Percentiles rank a stretch among this genome's conserved stretches.
These are phyloP conservation scores for Lablab purpureus DNA, from an alignment of 306 rosid species.

Conservation along the genomic window DNA sequence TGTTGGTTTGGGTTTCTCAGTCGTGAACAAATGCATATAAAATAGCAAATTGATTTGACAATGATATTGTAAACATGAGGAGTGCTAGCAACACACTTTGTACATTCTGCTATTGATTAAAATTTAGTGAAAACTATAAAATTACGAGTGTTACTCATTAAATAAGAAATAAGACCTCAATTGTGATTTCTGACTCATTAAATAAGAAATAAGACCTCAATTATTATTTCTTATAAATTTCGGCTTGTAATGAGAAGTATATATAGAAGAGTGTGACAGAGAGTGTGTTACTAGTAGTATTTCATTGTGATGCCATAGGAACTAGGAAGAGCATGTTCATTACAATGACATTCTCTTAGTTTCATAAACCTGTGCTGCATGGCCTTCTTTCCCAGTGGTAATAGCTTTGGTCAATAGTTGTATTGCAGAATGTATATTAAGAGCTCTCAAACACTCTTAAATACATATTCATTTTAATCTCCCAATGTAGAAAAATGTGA, in stretches of 20 bases:
- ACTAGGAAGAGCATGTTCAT: background rate
- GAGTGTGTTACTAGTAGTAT: background rate
- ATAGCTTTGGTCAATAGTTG: background rate
- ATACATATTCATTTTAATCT: background rate
- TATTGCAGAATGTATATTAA: background rate
- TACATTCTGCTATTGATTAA: background rate
- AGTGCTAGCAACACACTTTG: background rate
- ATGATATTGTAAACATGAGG: background rate
- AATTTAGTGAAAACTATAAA: background rate
- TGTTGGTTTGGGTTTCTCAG: constrained; percentile 1
- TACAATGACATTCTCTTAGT: constrained; percentile 1
- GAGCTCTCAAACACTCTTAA: background rate
- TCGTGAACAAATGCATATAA: background rate
- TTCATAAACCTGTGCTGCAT: background rate
- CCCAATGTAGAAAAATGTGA: background rate
- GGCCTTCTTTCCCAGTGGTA: background rate
- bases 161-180: no score
- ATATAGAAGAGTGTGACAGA: no score
- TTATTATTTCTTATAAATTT: no score
- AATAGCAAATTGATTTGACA: background rate
- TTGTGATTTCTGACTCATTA: background rate
- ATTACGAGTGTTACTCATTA: no score
- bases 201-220: no score
- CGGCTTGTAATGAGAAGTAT: no score
- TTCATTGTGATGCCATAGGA: background rate